Evolutionary conservation across 768 basidiomycete genomes (phyloP).

Genomic region (Hydnomerulius pinastri): DNA sequence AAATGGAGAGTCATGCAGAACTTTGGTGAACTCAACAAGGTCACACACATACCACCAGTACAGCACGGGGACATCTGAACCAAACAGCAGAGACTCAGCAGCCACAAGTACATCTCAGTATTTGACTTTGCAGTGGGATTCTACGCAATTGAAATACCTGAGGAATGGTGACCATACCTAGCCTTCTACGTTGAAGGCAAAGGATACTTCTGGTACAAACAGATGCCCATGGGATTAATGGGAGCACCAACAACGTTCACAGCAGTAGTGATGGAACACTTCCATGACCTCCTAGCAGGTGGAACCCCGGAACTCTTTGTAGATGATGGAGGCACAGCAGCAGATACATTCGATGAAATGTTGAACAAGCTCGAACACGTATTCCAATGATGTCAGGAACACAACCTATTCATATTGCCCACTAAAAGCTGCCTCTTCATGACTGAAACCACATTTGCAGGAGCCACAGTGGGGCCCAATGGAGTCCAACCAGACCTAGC

Average conservation of each 20-base stretch:
- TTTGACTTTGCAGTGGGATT: slow-evolving; percentile 27
- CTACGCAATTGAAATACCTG: slow-evolving; percentile 18
- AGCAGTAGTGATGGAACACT: background rate
- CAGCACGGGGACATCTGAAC: slow-evolving; percentile 23
- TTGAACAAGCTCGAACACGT: too few species aligned
- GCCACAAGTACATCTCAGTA: slow-evolving; percentile 18
- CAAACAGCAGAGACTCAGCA: slow-evolving; percentile 19
- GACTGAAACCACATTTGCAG: slow-evolving; percentile 39
- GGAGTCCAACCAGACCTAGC: slow-evolving; percentile 38
- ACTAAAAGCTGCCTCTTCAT: too few species aligned
- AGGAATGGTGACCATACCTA: slow-evolving; percentile 16
- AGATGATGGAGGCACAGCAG: too few species aligned
- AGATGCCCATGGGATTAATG: slow-evolving; percentile 28
- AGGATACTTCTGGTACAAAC: slow-evolving; percentile 20
- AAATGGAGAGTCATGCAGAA: slow-evolving; percentile 20
- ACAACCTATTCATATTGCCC: too few species aligned
- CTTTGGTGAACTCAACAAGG: slow-evolving; percentile 23
- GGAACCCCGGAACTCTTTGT: too few species aligned
- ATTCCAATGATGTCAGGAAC: too few species aligned
- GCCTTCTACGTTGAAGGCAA: slow-evolving; percentile 24
- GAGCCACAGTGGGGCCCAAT: slow-evolving; percentile 29
- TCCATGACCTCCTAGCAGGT: slow-evolving; percentile 14
- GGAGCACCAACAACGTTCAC: slow-evolving; percentile 23
- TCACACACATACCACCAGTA: slow-evolving; percentile 19
- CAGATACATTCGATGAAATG: too few species aligned